Evolutionary conservation across 2,329 filamentous ascomycete genomes (phyloP).

Genomic region (Trichoderma sp.): DNA sequence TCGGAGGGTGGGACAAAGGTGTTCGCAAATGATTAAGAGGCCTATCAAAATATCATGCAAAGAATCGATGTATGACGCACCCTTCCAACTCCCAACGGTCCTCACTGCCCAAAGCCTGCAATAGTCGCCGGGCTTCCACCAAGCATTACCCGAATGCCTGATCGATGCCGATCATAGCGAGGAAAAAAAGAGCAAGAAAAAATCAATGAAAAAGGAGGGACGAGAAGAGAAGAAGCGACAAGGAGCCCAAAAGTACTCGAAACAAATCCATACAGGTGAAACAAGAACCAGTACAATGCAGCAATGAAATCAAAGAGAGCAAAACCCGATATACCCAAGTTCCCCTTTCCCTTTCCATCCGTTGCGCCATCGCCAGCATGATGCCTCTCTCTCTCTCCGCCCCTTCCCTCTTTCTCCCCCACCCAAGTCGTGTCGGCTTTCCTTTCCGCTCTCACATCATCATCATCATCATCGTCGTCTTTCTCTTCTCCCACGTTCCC

Average conservation of each 20-base stretch:
- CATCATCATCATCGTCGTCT: background rate
- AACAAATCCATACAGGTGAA: background rate
- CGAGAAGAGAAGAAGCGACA: constrained; percentile 22
- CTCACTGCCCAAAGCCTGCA: background rate
- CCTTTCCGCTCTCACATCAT: background rate
- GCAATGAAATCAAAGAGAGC: background rate
- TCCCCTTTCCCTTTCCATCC: constrained; percentile 25
- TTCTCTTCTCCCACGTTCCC: background rate
- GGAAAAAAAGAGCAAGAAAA: constrained; percentile 14
- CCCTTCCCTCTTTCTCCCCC: background rate
- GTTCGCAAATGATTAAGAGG: constrained; percentile 9
- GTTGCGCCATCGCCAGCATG: constrained; percentile 25
- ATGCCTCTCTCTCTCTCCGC: background rate
- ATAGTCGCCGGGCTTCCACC: background rate
- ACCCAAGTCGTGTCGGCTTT: background rate
- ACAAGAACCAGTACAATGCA: constrained; percentile 28
- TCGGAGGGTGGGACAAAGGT: too few species aligned
- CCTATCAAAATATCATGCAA: constrained; percentile 26
- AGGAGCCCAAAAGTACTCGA: background rate
- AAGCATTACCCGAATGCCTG: constrained; percentile 30
- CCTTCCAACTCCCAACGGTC: background rate
- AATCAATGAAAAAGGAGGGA: constrained; percentile 18
- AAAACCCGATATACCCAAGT: constrained; percentile 16
- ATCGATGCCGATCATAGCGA: constrained; percentile 22
- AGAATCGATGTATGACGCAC: constrained; percentile 24